These are phyloP conservation scores for Plasmopara halstedii DNA, from an alignment of 352 stramenopile species.

Conservation along the genomic window DNA sequence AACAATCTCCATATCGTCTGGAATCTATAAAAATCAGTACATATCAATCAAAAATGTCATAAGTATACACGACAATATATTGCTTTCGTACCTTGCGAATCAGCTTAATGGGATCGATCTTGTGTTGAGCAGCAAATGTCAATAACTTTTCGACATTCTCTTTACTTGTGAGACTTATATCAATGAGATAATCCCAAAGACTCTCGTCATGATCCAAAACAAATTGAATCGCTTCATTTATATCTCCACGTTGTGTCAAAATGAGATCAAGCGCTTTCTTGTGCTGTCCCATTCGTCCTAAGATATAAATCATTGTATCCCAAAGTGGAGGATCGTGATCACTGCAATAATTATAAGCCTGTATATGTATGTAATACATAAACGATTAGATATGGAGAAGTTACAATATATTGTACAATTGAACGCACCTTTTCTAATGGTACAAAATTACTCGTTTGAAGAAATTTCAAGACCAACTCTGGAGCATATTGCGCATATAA, in stretches of 20 bases:
- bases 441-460: conserved; percentile 78
- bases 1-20: conserved; percentile 74
- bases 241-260: conserved; percentile 69
- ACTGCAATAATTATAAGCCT: conserved; percentile 77
- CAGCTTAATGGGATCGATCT: conserved; percentile 81
- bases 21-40: conserved; percentile 35
- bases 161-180: conserved; percentile 67
- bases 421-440: conserved; percentile 64
- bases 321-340: conserved; percentile 63
- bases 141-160: conserved; percentile 70
- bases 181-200: conserved; percentile 81
- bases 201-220: conserved; percentile 68
- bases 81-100: conserved; percentile 54
- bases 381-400: not conserved
- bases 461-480: conserved; percentile 57
- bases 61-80: not conserved
- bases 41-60: not conserved
- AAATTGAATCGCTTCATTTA: conserved; percentile 80
- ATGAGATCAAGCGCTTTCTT: conserved; percentile 81
- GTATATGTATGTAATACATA: not conserved
- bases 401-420: not conserved
- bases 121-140: conserved; percentile 64
- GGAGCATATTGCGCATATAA: conserved; percentile 67
- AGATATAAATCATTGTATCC: conserved; percentile 84
- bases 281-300: conserved; percentile 80